phyloP scores from a whole-genome alignment of 805 yeast genomes.

The Phaffomyces antillensis region DNA sequence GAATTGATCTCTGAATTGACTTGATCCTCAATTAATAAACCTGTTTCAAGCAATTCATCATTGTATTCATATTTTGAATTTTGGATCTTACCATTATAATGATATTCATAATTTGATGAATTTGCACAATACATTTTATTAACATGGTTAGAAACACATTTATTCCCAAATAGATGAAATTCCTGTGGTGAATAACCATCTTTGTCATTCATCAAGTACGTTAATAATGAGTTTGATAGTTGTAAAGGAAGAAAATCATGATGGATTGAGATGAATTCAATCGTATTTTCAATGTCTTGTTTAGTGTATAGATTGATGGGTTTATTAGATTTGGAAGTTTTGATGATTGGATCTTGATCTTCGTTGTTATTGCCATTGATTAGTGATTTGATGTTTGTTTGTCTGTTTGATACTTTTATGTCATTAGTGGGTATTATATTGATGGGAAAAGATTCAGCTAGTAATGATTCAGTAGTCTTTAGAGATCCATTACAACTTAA shows the following conservation, averaged over 20 bases:
- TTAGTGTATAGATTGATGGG: constrained; percentile 41
- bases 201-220: constrained; percentile 35
- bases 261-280: constrained; percentile 32
- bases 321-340: constrained; percentile 16
- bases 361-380: neutral
- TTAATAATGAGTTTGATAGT: constrained; percentile 39
- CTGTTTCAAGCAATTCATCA: constrained; percentile 34
- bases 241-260: constrained; percentile 45
- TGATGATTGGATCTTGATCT: constrained; percentile 6
- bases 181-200: constrained; percentile 33
- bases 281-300: neutral
- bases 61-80: constrained; percentile 28
- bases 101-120: constrained; percentile 15
- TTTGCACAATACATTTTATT: constrained; percentile 31
- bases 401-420: constrained; percentile 7
- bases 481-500: constrained; percentile 48
- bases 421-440: constrained; percentile 2
- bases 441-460: constrained; percentile 30
- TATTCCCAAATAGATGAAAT: constrained; percentile 58
- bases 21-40: constrained; percentile 30
- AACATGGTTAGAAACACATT: constrained; percentile 52
- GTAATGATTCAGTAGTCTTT: constrained; percentile 30
- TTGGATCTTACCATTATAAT: constrained; percentile 34
- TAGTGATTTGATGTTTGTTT: constrained; percentile 14
- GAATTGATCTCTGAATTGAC: constrained; percentile 31